Evolutionary conservation across 2,329 filamentous ascomycete species (phyloP).

Genomic region (Neonectria faginata): DNA sequence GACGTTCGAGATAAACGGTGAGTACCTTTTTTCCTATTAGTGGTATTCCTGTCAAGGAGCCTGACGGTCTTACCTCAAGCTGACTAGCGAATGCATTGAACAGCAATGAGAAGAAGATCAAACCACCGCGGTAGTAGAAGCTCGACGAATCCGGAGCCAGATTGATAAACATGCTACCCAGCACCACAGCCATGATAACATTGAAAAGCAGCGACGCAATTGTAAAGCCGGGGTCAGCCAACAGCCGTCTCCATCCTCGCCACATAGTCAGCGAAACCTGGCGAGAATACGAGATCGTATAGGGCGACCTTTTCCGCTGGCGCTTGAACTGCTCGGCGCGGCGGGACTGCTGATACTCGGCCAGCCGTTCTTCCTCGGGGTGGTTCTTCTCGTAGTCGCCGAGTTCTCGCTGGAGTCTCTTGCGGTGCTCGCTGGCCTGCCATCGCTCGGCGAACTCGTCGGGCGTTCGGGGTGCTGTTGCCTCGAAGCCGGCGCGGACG

Average conservation of each 20-base stretch:
- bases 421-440: constrained; percentile 44
- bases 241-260: constrained; percentile 53
- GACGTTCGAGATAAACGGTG: constrained; percentile 48
- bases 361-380: constrained; percentile 33
- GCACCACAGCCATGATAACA: constrained; percentile 62
- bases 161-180: constrained; percentile 65
- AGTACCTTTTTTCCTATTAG: constrained; percentile 32
- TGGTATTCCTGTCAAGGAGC: too few relatives aligned
- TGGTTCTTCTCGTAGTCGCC: constrained; percentile 45
- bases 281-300: constrained; percentile 59
- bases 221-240: constrained; percentile 55
- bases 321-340: constrained; percentile 46
- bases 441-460: constrained; percentile 53
- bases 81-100: constrained; percentile 61
- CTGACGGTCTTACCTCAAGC: constrained; percentile 44
- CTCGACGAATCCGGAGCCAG: constrained; percentile 56
- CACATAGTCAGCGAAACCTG: constrained; percentile 59
- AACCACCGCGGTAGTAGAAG: constrained; percentile 60
- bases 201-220: constrained; percentile 57
- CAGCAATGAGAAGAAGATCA: constrained; percentile 64
- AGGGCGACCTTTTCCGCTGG: constrained; percentile 59
- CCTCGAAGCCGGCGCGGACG: constrained; percentile 48
- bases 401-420: constrained; percentile 46
- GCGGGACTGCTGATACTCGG: constrained; percentile 38
- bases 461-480: constrained; percentile 50